Base-by-base conservation (phyloP, 805 yeast species). In the Groenewaldozyma salmanticensis region DNA sequence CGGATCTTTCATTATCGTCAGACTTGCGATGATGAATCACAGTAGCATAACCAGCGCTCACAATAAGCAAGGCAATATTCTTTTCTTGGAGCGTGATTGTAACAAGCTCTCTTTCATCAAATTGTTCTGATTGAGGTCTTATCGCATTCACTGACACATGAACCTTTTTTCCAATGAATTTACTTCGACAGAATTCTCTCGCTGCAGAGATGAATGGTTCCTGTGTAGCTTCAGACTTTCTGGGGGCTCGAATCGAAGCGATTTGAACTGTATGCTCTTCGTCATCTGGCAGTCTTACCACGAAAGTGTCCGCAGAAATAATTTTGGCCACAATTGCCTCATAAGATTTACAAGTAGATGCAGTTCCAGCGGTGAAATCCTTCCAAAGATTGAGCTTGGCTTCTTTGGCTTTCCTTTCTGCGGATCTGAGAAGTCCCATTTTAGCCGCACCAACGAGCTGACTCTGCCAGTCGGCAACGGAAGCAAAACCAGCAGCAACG, bases 391-490 rank as follows among this genome's bases (percentile, higher is more conserved):
- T 79, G 47, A 70, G 68, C 16, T 75, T 79, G 20, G 67, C 61
- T 18, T 51, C 48, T 51, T 71, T 77, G 13, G 90, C 92, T 1
- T 66, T 55, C 46, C 68, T 73, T 57, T 83, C 94, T 21, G 79
- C 75, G 44, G 67, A 71, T 54, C 94, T 73, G 41, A 82, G 68
- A 27, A 57, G 55, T 2, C 70, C 50, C 87, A 85, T 82, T 19
- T 66, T 65, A 34, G 68, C 61, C 7, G 86, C 64, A 4, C 95
- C 95, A 43, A 85, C 64, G 33, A 75, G 52, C 11, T 72, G 55
- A 1, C 86, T 74, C 57, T 86, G 95, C 86, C 90, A 79, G 57
- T 85, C 94, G 20, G 77, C 73, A 37, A 84, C 76, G 49, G 76
- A 78, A 9, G 81, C 94, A 22, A 79, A 67, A 7, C 95, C 95